Evolutionary conservation across 805 yeast species (phyloP).

Genomic region (Hanseniaspora vineae): DNA sequence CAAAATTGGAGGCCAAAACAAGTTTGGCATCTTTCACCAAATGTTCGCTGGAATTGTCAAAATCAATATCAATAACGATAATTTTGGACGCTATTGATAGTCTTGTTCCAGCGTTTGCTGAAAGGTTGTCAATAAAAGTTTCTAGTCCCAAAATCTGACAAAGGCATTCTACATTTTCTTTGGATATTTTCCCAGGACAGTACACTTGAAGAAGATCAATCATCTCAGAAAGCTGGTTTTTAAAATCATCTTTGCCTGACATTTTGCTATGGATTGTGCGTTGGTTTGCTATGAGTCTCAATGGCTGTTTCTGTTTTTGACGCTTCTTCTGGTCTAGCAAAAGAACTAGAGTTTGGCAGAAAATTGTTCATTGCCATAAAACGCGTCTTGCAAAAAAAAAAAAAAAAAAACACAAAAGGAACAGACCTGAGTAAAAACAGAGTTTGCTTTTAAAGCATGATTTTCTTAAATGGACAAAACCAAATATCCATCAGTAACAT

Average conservation of each 20-base stretch:
- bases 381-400: too few relatives aligned
- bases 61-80: constrained; percentile 25
- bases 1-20: constrained; percentile 25
- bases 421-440: too few relatives aligned
- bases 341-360: too few relatives aligned
- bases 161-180: constrained; percentile 21
- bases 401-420: too few relatives aligned
- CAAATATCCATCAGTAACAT: too few relatives aligned
- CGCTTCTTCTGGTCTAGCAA: too few relatives aligned
- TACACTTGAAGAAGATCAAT: constrained; percentile 20
- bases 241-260: not conserved
- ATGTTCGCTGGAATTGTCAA: constrained; percentile 8
- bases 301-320: too few relatives aligned
- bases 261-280: too few relatives aligned
- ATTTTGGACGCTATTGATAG: constrained; percentile 26
- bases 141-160: constrained; percentile 24
- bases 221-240: constrained; percentile 9
- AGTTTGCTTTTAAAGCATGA: too few relatives aligned
- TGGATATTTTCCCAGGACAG: constrained; percentile 21
- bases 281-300: too few relatives aligned
- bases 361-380: too few relatives aligned
- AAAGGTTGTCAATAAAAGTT: constrained; percentile 22
- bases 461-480: too few relatives aligned
- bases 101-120: constrained; percentile 13
- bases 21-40: constrained; percentile 22